Base-by-base conservation (phyloP, 169 alveolate genomes). In the Plasmodium cynomolgi region DNA sequence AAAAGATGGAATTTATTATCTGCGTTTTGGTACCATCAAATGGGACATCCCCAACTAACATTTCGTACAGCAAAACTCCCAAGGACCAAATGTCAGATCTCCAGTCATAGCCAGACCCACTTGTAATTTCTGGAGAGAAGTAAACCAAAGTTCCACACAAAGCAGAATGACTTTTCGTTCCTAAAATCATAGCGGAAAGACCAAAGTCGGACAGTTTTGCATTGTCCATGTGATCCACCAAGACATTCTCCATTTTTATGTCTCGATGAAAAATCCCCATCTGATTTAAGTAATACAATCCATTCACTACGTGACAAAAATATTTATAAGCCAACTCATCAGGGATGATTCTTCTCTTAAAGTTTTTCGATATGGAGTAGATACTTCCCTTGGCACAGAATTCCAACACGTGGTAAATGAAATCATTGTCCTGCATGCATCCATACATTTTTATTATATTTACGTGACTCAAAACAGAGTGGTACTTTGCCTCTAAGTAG, bases 61-160 rank as follows among this genome's bases (percentile, higher is more conserved):
- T 90, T 96, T 98, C 99, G 96, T 95, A 98, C 13, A 97, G 96
- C 20, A 98, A 96, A 9, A 98, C 98, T 9, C 99, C 99, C 26
- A 98, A 93, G 37, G 97, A 96, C 99, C 99, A 98, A 29, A 97
- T 86, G 93, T 98, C 99, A 23, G 98, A 95, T 26, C 97, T 91
- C 83, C 97, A 96, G 92, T 97, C 98, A 95, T 98, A 98, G 31
- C 97, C 96, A 26, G 93, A 96, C 26, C 97, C 96, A 82, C 96
- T 97, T 29, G 98, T 83, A 97, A 98, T 98, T 96, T 98, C 99
- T 23, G 99, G 99, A 34, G 99, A 98, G 95, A 97, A 95, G 84
- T 98, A 98, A 77, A 97, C 99, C 41, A 97, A 95, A 0, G 99
- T 98, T 20, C 99, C 99, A 90, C 99, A 97, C 85, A 96, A 97